phyloP scores from a whole-genome alignment of 2,329 filamentous ascomycete genomes.

The Colletotrichum lindemuthianum region DNA sequence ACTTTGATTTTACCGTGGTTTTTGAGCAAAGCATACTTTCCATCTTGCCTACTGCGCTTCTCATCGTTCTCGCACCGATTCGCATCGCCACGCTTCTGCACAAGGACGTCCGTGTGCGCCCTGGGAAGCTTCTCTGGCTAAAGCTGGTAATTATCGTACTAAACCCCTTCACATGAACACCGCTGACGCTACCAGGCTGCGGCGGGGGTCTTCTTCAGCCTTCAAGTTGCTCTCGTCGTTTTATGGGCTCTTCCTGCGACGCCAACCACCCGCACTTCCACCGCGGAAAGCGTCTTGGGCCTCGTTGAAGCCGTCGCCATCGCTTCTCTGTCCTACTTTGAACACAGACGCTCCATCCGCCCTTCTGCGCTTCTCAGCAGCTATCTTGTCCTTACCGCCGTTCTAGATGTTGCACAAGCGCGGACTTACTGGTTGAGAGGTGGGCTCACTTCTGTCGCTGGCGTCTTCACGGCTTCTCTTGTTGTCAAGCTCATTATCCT shows the following conservation, averaged over 20 bases:
- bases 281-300: slow-evolving; percentile 42
- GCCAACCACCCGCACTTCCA: slow-evolving; percentile 40
- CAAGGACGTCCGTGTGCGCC: slow-evolving; percentile 2
- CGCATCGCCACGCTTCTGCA: slow-evolving; percentile 36
- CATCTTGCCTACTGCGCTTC: slow-evolving; percentile 40
- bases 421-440: slow-evolving; percentile 48
- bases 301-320: slow-evolving; percentile 44
- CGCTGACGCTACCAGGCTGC: slow-evolving; percentile 33
- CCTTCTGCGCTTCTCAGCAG: slow-evolving; percentile 46
- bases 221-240: slow-evolving; percentile 41
- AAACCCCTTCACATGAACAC: background rate
- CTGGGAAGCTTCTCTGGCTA: slow-evolving; percentile 36
- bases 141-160: slow-evolving; percentile 38
- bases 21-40: slow-evolving; percentile 46
- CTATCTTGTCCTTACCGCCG: slow-evolving; percentile 45
- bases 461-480: slow-evolving; percentile 42
- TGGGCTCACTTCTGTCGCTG: slow-evolving; percentile 39
- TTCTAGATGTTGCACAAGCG: slow-evolving; percentile 46
- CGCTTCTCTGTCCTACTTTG: slow-evolving; percentile 44
- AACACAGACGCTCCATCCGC: slow-evolving; percentile 47
- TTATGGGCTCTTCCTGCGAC: slow-evolving; percentile 42
- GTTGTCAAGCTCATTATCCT: slow-evolving; percentile 43
- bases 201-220: slow-evolving; percentile 24
- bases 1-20: slow-evolving; percentile 45
- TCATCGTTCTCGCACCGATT: slow-evolving; percentile 39